Evolutionary conservation across 2,329 filamentous ascomycete species (phyloP).

Genomic region (Raffaelea arxii): DNA sequence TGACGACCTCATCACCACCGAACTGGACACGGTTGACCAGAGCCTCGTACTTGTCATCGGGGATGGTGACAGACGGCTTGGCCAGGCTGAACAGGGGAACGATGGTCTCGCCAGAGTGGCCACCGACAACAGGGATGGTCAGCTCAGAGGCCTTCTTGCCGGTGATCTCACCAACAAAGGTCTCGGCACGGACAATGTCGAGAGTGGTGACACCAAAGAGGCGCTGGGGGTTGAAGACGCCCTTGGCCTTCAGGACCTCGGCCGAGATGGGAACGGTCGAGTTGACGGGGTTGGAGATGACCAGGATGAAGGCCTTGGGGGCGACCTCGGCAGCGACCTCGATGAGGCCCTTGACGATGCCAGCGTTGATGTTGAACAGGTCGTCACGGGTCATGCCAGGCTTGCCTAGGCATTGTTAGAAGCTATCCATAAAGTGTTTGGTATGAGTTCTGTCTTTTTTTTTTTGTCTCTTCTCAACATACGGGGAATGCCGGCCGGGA

Average conservation of each 20-base stretch:
- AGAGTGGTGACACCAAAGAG: constrained; percentile 98
- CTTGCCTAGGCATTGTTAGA: constrained; percentile 71
- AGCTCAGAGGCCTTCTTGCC: constrained; percentile 78
- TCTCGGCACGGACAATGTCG: constrained; percentile 96
- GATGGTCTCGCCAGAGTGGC: constrained; percentile 97
- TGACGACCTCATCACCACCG: constrained; percentile 87
- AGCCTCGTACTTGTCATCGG: constrained; percentile 79
- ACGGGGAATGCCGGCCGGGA: constrained; percentile 97
- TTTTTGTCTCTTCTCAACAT: constrained; percentile 27
- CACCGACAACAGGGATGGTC: constrained; percentile 85
- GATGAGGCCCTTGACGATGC: constrained; percentile 90
- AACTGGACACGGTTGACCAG: constrained; percentile 95
- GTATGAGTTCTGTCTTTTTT: neutral
- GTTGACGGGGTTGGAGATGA: constrained; percentile 99
- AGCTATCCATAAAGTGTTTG: neutral
- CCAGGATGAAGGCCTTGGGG: constrained; percentile 88
- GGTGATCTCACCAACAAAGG: constrained; percentile 79
- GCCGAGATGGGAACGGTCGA: constrained; percentile 96
- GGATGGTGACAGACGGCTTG: constrained; percentile 68
- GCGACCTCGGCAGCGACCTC: constrained; percentile 78
- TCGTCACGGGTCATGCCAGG: constrained; percentile 99
- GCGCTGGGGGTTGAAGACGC: constrained; percentile 88
- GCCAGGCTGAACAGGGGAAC: constrained; percentile 94
- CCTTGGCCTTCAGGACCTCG: constrained; percentile 88
- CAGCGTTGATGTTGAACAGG: constrained; percentile 99